phyloP scores from a whole-genome alignment of 1,139 yeast species.

The Yamadazyma oceani region DNA sequence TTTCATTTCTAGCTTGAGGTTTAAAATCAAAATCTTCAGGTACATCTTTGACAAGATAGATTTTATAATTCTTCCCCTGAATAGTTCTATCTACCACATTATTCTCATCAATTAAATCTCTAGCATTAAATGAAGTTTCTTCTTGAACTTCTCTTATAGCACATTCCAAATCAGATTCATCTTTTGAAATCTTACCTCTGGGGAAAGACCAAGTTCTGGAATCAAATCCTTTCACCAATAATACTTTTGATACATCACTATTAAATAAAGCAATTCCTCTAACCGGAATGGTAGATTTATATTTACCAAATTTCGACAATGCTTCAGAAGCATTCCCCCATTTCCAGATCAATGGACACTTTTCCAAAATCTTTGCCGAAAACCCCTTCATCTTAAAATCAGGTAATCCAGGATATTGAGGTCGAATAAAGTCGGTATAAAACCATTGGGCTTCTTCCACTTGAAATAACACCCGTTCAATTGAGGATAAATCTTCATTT shows the following conservation, averaged over 20 bases:
- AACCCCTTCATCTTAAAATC: conserved; percentile 77
- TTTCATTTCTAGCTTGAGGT: conserved; percentile 87
- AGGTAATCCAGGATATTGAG: conserved; percentile 75
- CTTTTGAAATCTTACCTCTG: conserved; percentile 93
- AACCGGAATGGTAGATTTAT: conserved; percentile 90
- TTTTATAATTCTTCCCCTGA: conserved; percentile 81
- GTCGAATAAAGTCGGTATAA: conserved; percentile 81
- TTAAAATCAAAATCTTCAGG: conserved; percentile 73
- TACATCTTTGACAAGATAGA: conserved; percentile 74
- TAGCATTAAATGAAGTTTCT: conserved; percentile 91
- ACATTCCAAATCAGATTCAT: conserved; percentile 86
- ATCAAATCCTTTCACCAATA: conserved; percentile 85
- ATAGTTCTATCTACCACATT: conserved; percentile 82
- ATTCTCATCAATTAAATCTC: conserved; percentile 62
- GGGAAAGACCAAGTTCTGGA: conserved; percentile 94
- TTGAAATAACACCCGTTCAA: conserved; percentile 88
- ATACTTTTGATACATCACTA: conserved; percentile 62
- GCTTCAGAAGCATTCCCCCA: conserved; percentile 83
- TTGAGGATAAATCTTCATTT: conserved; percentile 79
- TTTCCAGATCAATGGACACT: conserved; percentile 84
- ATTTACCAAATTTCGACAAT: conserved; percentile 71
- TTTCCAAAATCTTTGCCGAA: conserved; percentile 66
- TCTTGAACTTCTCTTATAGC: conserved; percentile 93
- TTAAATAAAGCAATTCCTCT: conserved; percentile 93
- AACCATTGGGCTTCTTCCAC: conserved; percentile 99